Evolutionary conservation across 2,329 filamentous ascomycete genomes (phyloP).

Genomic region (Monosporascus sp.): DNA sequence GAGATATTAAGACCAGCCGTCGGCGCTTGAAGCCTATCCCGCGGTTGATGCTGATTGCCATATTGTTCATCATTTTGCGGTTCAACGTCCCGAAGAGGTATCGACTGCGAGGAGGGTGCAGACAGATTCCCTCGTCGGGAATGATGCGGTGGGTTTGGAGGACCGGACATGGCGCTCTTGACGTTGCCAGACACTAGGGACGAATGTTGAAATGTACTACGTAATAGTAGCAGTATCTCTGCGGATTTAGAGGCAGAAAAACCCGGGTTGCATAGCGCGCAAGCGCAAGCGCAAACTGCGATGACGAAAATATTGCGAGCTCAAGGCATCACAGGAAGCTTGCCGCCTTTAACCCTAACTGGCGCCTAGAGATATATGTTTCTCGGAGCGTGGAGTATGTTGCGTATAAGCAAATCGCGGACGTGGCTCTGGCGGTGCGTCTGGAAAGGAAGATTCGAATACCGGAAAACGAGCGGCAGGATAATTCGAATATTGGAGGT

Average conservation of each 20-base stretch:
- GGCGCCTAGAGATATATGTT: background rate
- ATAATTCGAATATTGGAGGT: background rate
- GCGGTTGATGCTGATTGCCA: background rate
- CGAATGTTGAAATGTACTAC: background rate
- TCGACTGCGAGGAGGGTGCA: background rate
- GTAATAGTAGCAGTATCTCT: background rate
- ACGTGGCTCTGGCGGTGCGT: too few relatives aligned
- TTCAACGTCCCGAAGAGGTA: background rate
- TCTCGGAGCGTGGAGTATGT: too few relatives aligned
- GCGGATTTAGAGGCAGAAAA: background rate
- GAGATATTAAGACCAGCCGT: slow-evolving; percentile 18
- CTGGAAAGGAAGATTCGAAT: background rate
- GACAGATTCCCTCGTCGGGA: background rate
- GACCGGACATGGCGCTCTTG: background rate
- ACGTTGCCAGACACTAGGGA: background rate
- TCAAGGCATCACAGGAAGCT: background rate
- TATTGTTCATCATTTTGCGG: background rate
- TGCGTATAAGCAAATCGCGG: too few relatives aligned
- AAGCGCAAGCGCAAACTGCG: background rate
- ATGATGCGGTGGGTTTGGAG: background rate
- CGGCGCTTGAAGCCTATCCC: slow-evolving; percentile 16
- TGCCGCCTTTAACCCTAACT: background rate
- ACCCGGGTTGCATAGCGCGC: background rate
- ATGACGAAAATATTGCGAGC: background rate
- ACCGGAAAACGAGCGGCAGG: background rate